These are phyloP conservation scores for Kodamaea plutei DNA, from an alignment of 1,139 yeast genomes.

Conservation along the genomic window DNA sequence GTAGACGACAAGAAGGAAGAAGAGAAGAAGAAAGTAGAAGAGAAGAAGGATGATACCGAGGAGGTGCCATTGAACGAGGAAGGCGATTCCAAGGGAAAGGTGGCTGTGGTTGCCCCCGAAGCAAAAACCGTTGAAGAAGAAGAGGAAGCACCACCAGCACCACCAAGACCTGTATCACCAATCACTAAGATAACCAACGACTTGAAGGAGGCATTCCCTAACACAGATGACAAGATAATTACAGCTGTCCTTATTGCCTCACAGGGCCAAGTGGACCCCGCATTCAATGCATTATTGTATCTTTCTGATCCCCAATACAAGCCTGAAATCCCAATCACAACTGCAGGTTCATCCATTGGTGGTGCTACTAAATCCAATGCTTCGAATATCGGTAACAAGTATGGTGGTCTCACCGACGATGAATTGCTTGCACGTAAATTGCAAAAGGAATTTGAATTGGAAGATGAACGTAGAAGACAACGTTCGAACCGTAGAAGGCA, in stretches of 20 bases:
- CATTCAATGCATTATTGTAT: slow-evolving; percentile 81
- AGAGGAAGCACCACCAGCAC: slow-evolving; percentile 59
- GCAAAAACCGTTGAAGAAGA: slow-evolving; percentile 5
- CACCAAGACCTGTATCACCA: slow-evolving; percentile 66
- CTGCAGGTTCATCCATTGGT: slow-evolving; percentile 10
- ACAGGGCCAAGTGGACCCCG: slow-evolving; percentile 73
- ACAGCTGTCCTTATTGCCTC: slow-evolving; percentile 85
- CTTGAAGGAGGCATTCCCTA: slow-evolving; percentile 80
- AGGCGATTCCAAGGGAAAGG: slow-evolving; percentile 3
- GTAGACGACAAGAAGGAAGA: slow-evolving; percentile 2
- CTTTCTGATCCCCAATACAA: slow-evolving; percentile 72
- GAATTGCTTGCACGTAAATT: slow-evolving; percentile 79
- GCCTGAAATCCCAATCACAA: slow-evolving; percentile 52
- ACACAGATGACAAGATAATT: slow-evolving; percentile 61
- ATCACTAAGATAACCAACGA: slow-evolving; percentile 48
- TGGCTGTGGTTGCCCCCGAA: background rate
- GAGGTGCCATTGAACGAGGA: slow-evolving; percentile 14
- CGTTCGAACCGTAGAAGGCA: slow-evolving; percentile 11
- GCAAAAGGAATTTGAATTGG: slow-evolving; percentile 63
- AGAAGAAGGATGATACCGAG: slow-evolving; percentile 10
- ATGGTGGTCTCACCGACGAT: slow-evolving; percentile 54
- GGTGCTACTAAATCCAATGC: slow-evolving; percentile 15
- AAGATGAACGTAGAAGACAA: slow-evolving; percentile 28
- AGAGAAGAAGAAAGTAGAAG: too few species aligned
- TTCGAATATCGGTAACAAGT: slow-evolving; percentile 5